Evolutionary conservation across 495 filamentous ascomycete species (phyloP), one percentile per base, ranked within the genome.

Genomic region (Lineolata rhizophorae): DNA sequence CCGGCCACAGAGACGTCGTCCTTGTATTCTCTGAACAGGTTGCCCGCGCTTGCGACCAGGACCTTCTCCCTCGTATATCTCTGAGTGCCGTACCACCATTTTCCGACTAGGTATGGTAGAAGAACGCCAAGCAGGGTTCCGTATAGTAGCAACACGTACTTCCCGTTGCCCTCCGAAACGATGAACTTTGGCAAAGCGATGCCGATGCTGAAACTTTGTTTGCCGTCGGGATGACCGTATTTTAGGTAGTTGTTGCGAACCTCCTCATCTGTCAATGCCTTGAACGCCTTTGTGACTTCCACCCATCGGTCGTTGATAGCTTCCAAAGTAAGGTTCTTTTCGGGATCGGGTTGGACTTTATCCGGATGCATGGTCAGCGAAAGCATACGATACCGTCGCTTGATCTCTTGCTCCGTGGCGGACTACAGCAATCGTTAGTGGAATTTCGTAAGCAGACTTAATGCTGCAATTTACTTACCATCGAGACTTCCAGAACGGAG

Each of bases 1-100:
- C 73, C 81, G 33, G 77, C 74, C 39, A 80, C 74, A 29, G 74
- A 64, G 38, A 82, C 76, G 36, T 68, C 61, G 18, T 93, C 82
- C 34, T 78, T 67, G 56, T 87, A 95, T 47, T 87, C 81, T 35
- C 70, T 70, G 64, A 97, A 94, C 24, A 97, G 68, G 35, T 79
- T 78, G 43, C 87, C 87, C 35, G 87, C 83, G 50, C 76, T 94
- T 41, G 82, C 78, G 34, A 91, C 72, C 22, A 91, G 61, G 19
- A 95, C 76, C 39, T 75, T 74, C 55, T 97, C 87, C 52, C 80
- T 87, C 13, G 87, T 94, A 48, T 79, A 64, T 29, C 72, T 64
- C 48, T 92, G 81, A 4, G 81, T 91, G 32, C 87, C 87, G 50
- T 95, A 97, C 87, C 87, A 97, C 87, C 87, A 97, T 20, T 73